Conservation (phyloP, 2,329 filamentous ascomycete species). For the Pseudopithomyces chartarum region DNA sequence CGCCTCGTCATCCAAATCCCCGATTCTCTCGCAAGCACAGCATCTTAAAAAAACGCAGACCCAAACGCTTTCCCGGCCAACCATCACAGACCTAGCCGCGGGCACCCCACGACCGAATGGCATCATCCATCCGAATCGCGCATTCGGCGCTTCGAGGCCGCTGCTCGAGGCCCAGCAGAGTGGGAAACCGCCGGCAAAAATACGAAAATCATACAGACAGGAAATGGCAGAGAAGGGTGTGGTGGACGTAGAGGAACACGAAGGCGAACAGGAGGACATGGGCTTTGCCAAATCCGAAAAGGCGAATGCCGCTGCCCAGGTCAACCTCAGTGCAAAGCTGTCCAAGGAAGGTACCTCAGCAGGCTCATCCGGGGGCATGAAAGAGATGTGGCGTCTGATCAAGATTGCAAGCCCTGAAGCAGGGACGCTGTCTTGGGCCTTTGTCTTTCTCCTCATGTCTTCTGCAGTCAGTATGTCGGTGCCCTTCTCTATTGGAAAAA, state of each 20-base stretch:
- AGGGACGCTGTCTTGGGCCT: conserved; percentile 77
- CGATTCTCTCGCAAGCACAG: not conserved
- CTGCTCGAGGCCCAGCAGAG: conserved; percentile 30
- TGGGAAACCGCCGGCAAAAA: conserved; percentile 19
- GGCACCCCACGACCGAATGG: conserved; percentile 32
- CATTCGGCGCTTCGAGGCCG: conserved; percentile 34
- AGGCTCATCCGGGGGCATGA: conserved; percentile 60
- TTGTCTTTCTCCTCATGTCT: conserved; percentile 84
- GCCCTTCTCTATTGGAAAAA: conserved; percentile 94
- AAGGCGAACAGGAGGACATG: conserved; percentile 59
- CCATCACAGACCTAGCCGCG: conserved; percentile 9
- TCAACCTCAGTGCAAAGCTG: conserved; percentile 86
- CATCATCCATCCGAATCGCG: conserved; percentile 28
- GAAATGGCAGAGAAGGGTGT: conserved; percentile 46
- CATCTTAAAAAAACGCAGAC: not conserved
- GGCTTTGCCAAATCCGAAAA: conserved; percentile 78
- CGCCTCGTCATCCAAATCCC: conserved; percentile 16
- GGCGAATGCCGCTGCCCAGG: conserved; percentile 81
- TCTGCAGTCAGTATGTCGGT: conserved; percentile 95
- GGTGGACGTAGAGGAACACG: conserved; percentile 43
- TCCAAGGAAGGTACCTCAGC: conserved; percentile 72
- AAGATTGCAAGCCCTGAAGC: conserved; percentile 88
- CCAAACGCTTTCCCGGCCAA: conserved; percentile 3
- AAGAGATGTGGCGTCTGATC: conserved; percentile 84
- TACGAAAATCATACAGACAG: conserved; percentile 43